phyloP scores from a whole-genome alignment of 75 land plant genomes.

The Cunninghamia lanceolata region DNA sequence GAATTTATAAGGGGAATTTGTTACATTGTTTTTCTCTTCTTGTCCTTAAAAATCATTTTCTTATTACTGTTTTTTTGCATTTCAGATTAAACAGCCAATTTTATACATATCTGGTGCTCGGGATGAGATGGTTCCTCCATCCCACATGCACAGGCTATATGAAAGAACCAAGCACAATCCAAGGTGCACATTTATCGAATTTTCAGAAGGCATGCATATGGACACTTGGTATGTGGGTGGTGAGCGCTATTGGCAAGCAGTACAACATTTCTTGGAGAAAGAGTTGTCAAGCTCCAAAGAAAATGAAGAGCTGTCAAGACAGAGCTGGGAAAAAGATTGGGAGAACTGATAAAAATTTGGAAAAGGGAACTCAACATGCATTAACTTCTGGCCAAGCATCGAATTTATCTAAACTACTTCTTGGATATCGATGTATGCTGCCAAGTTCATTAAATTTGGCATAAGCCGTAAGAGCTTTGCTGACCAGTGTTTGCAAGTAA shows the following conservation, averaged over 20 bases:
- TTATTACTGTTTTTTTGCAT: slow-evolving; percentile 3
- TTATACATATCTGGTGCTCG: slow-evolving; percentile 80
- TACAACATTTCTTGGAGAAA: slow-evolving; percentile 59
- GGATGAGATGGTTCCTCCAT: slow-evolving; percentile 98
- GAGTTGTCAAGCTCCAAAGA: slow-evolving; percentile 13
- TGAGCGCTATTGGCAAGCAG: slow-evolving; percentile 78
- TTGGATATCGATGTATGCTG: neutral
- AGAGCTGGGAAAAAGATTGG: slow-evolving; percentile 10
- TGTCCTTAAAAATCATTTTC: neutral
- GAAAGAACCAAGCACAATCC: slow-evolving; percentile 51
- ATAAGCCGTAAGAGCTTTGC: neutral
- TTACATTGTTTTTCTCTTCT: neutral
- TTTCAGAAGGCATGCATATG: slow-evolving; percentile 95
- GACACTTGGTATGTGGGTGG: slow-evolving; percentile 93
- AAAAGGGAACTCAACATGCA: neutral
- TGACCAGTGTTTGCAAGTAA: neutral
- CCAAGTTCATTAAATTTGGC: neutral
- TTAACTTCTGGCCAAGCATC: neutral
- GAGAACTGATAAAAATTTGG: neutral
- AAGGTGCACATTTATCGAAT: slow-evolving; percentile 58
- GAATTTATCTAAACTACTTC: slow-evolving; percentile 6
- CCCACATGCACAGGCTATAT: slow-evolving; percentile 80
- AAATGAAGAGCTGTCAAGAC: neutral
- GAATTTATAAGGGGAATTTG: neutral
- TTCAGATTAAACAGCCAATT: slow-evolving; percentile 72